Conservation (phyloP, 208 protist species). For the Trypanosoma rangeli region DNA sequence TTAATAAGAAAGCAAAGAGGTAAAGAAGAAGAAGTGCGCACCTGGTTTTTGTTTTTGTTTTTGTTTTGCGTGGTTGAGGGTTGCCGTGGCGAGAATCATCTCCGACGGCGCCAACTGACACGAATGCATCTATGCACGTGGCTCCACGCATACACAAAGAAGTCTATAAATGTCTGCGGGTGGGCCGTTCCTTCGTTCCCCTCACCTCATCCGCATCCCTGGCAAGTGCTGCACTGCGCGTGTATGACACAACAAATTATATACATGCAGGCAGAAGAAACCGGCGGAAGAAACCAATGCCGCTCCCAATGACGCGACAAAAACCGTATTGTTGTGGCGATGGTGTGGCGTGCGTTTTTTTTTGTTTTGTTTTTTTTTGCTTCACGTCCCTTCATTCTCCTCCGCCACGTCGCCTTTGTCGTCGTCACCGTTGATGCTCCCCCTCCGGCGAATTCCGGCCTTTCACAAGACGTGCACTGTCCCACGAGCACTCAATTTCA, state of each 20-base stretch:
- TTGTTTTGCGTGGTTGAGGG: no score
- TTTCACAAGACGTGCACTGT: no score
- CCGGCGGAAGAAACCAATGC: neutral
- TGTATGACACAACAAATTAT: neutral
- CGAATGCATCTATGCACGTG: neutral
- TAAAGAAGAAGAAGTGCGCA: conserved; percentile 2
- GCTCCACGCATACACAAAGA: neutral
- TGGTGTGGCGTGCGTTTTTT: neutral
- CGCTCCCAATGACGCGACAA: neutral
- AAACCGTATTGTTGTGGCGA: neutral
- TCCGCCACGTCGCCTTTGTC: neutral
- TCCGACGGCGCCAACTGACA: no score
- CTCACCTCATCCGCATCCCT: neutral
- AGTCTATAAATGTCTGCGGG: conserved; percentile 4
- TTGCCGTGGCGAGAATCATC: no score
- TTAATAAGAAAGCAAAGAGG: no score
- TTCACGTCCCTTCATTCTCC: neutral
- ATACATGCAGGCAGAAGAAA: neutral
- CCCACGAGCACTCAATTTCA: neutral
- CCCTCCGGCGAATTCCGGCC: neutral
- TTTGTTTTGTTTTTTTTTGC: neutral
- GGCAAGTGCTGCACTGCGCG: neutral
- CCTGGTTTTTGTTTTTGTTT: no score
- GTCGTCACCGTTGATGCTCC: neutral
- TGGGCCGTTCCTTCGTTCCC: no score